Evolutionary conservation across 768 basidiomycete genomes (phyloP).

Genomic region (Panellus pusillus): DNA sequence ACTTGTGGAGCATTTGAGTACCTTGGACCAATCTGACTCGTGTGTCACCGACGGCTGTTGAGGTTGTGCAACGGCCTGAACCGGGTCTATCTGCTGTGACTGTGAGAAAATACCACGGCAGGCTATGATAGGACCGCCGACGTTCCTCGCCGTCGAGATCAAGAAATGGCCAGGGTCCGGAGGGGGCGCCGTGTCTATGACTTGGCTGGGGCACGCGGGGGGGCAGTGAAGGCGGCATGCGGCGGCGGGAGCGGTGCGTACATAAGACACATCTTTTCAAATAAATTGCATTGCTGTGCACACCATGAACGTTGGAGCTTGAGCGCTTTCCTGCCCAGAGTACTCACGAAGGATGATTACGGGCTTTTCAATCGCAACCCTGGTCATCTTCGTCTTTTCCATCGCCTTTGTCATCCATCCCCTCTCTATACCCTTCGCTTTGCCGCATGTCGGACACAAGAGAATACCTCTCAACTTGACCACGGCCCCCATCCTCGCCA

Average conservation of each 20-base stretch:
- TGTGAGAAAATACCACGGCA: background rate
- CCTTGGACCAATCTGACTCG: constrained; percentile 14
- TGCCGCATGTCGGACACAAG: constrained; percentile 32
- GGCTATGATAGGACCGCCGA: background rate
- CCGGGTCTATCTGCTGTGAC: constrained; percentile 19
- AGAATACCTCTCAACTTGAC: constrained; percentile 47
- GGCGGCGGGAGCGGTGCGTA: background rate
- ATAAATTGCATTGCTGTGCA: constrained; percentile 9
- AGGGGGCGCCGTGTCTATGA: constrained; percentile 38
- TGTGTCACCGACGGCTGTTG: background rate
- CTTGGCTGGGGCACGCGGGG: constrained; percentile 23
- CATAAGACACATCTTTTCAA: background rate
- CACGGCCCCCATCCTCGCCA: constrained; percentile 54
- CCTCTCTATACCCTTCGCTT: constrained; percentile 38
- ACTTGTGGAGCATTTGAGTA: background rate
- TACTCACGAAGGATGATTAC: constrained; percentile 37
- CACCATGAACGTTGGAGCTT: background rate
- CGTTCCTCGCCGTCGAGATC: constrained; percentile 33
- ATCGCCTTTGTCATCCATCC: constrained; percentile 53
- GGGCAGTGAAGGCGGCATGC: constrained; percentile 1
- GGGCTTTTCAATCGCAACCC: constrained; percentile 46
- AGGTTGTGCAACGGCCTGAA: constrained; percentile 18
- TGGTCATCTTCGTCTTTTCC: constrained; percentile 54
- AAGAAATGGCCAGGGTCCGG: constrained; percentile 44
- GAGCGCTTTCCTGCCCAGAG: background rate